These are phyloP conservation scores for Talaromyces sp. DNA, from an alignment of 2,329 filamentous ascomycete species.

Conservation along the genomic window DNA sequence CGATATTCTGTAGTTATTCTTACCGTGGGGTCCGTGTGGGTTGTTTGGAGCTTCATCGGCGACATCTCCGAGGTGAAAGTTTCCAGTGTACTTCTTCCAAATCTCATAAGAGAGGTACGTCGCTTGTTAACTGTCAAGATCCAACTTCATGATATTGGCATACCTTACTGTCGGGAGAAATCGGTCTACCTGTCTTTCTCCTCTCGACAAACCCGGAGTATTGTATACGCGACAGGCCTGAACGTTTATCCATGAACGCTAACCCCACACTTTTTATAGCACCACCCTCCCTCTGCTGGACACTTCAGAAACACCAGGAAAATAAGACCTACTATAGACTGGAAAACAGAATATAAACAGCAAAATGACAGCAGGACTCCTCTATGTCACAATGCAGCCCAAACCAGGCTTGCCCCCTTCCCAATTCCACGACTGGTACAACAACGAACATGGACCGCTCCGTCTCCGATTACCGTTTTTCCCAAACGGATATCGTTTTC, in stretches of 20 bases:
- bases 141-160: too few relatives aligned
- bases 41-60: background rate
- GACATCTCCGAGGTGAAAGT: background rate
- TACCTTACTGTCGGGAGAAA: background rate
- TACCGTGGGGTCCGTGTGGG: background rate
- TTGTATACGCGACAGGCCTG: background rate
- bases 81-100: background rate
- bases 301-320: background rate
- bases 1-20: too few relatives aligned
- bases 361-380: conserved; percentile 55
- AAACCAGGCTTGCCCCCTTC: conserved; percentile 57
- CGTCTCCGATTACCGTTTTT: conserved; percentile 71
- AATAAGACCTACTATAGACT: background rate
- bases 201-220: background rate
- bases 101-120: background rate
- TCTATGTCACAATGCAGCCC: conserved; percentile 85
- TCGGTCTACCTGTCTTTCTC: background rate
- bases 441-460: conserved; percentile 83
- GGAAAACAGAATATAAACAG: background rate
- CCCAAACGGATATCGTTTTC: conserved; percentile 73
- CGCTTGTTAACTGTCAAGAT: too few relatives aligned
- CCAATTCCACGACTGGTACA: conserved; percentile 89
- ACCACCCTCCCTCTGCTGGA: background rate
- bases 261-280: background rate
- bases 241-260: background rate